These are phyloP conservation scores for Cucurbita moschata DNA, from an alignment of 306 rosid species.

Conservation along the genomic window DNA sequence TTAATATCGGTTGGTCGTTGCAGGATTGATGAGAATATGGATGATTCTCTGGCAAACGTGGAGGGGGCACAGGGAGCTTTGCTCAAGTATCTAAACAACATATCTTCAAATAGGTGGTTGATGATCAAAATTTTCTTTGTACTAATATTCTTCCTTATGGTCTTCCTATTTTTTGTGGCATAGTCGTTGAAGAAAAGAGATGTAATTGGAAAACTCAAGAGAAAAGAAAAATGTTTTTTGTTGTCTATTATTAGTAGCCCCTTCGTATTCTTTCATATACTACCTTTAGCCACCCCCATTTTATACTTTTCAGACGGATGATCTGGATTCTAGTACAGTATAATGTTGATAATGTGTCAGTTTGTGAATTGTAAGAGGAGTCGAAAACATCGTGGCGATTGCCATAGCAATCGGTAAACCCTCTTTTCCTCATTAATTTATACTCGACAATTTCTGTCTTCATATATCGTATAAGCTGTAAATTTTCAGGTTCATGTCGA, in stretches of 20 bases:
- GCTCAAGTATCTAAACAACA: slow-evolving; percentile 87
- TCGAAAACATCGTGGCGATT: slow-evolving; percentile 6
- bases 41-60: slow-evolving; percentile 75
- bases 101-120: slow-evolving; percentile 97
- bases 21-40: slow-evolving; percentile 9
- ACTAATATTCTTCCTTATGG: slow-evolving; percentile 80
- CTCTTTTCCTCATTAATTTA: background rate
- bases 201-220: slow-evolving; percentile 23
- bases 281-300: background rate
- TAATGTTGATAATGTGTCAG: slow-evolving; percentile 4
- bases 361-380: slow-evolving; percentile 23
- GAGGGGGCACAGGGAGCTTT: slow-evolving; percentile 93
- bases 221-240: slow-evolving; percentile 11
- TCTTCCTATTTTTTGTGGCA: slow-evolving; percentile 98
- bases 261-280: slow-evolving; percentile 4
- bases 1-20: no score
- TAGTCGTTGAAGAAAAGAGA: slow-evolving; percentile 19
- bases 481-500: background rate
- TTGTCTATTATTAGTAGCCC: slow-evolving; percentile 2
- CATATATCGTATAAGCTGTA: background rate
- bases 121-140: slow-evolving; percentile 99
- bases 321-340: background rate
- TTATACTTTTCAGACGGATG: background rate
- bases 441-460: background rate
- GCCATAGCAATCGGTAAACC: background rate